Conservation (phyloP, 768 basidiomycete genomes). For the Suillus discolor region DNA sequence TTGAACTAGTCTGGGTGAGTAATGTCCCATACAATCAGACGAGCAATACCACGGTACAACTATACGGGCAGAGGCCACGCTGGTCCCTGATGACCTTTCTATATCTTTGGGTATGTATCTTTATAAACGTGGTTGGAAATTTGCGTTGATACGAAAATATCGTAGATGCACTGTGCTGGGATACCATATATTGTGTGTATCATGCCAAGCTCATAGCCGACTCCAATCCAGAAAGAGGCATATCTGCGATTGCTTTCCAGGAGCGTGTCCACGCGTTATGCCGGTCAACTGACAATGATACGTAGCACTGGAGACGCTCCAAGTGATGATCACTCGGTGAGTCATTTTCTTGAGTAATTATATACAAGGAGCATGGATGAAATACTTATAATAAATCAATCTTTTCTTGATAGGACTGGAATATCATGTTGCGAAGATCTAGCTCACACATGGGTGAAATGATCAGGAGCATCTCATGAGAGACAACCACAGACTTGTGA, state of each 20-base stretch:
- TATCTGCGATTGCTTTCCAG: background rate
- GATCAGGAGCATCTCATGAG: background rate
- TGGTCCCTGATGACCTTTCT: background rate
- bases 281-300: background rate
- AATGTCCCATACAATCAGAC: too few species aligned
- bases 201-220: background rate
- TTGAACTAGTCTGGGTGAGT: background rate
- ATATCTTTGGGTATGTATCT: background rate
- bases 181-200: background rate
- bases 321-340: background rate
- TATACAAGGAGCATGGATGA: background rate
- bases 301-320: background rate
- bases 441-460: background rate
- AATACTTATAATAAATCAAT: background rate
- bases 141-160: background rate
- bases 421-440: background rate
- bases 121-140: background rate
- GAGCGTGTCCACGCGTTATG: background rate
- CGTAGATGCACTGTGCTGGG: background rate
- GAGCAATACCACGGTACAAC: too few species aligned
- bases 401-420: background rate
- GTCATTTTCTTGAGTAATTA: background rate
- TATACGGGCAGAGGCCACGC: background rate
- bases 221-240: background rate
- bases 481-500: background rate